Evolutionary conservation across 257 asterid genomes (phyloP).

Genomic region (Solanum pennellii): DNA sequence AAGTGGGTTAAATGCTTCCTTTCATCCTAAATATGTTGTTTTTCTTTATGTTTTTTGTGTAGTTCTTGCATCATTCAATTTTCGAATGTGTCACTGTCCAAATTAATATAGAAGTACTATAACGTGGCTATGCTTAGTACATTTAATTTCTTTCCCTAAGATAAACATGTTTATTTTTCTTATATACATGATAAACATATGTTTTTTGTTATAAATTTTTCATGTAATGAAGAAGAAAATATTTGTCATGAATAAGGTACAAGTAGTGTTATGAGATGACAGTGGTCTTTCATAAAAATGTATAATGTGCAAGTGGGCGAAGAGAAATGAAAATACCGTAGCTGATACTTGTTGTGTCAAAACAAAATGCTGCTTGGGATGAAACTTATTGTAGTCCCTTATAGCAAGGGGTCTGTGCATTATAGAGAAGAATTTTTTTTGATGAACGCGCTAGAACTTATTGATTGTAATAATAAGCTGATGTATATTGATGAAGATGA

Average conservation of each 20-base stretch:
- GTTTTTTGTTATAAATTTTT: conserved; percentile 7
- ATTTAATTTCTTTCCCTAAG: not conserved
- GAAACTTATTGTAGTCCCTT: not conserved
- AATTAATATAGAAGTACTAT: not conserved
- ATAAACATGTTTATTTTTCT: not conserved
- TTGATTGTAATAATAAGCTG: no score
- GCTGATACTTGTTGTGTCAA: not conserved
- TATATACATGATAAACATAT: not conserved
- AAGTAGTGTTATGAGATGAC: no score
- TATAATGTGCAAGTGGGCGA: not conserved
- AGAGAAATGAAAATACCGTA: not conserved
- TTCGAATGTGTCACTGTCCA: not conserved
- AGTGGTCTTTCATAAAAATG: no score
- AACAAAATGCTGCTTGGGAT: no score
- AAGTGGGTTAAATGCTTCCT: not conserved
- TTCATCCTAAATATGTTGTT: not conserved
- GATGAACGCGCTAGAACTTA: not conserved
- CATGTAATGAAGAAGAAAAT: conserved; percentile 30
- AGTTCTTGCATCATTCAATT: not conserved
- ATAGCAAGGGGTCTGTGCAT: no score
- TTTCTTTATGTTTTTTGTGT: not conserved
- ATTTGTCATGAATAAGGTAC: no score
- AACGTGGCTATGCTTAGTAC: not conserved
- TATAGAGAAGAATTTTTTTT: not conserved
- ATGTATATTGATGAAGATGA: no score